phyloP scores from a whole-genome alignment of 108 stramenopile species.

The Conticribra weissflogii region DNA sequence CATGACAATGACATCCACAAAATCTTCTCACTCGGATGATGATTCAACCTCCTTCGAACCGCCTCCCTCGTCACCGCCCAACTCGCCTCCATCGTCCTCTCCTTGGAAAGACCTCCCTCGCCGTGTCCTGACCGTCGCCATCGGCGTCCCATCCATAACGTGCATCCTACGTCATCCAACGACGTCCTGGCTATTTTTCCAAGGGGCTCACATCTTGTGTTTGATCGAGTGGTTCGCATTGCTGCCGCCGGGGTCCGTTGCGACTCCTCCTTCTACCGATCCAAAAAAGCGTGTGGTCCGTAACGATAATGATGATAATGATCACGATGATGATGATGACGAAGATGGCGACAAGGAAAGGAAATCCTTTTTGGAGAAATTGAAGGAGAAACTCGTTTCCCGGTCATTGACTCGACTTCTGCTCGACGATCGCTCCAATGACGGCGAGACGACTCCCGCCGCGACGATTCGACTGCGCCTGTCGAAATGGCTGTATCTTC shows the following conservation, averaged over 20 bases:
- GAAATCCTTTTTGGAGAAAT: too few species aligned
- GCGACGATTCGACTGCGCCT: too few species aligned
- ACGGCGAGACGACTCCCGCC: not conserved
- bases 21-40: not conserved
- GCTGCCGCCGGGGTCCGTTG: not conserved
- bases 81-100: constrained; percentile 2
- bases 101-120: constrained; percentile 69
- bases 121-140: constrained; percentile 65
- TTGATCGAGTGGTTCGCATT: constrained; percentile 54
- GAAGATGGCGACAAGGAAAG: constrained; percentile 7
- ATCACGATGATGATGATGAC: not conserved
- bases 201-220: constrained; percentile 57
- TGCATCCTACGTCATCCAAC: constrained; percentile 41
- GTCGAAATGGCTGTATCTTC: constrained; percentile 15
- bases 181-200: constrained; percentile 64
- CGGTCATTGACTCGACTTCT: too few species aligned
- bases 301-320: too few species aligned
- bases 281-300: too few species aligned
- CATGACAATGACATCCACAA: not conserved
- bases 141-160: constrained; percentile 76
- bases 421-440: too few species aligned
- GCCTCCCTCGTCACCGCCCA: not conserved
- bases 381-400: not conserved
- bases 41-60: too few species aligned
- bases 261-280: not conserved